Evolutionary conservation across 805 yeast genomes (phyloP), one percentile per base, ranked within the genome.

Genomic region (Blastobotrys attinorum): DNA sequence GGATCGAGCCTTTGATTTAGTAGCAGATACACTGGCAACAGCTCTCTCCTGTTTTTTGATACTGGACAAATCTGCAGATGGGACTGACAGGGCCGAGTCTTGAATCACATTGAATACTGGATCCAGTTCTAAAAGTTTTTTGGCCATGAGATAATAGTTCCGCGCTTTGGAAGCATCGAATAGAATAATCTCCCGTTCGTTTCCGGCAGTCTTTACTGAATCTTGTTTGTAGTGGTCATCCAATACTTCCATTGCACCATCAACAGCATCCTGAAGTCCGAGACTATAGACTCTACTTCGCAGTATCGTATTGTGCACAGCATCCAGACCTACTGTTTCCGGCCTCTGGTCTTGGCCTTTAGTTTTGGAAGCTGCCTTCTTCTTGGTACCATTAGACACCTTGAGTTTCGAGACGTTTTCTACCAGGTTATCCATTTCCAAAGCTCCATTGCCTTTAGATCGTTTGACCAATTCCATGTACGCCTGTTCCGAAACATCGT

Each of bases 61-160:
- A 25, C 10, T 31, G 36, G 55, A 43, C 32, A 50, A 51, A 20
- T n/a, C 23, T 34, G 53, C 54, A 2, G 72, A 63, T 0, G 79
- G 77, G 7, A 71, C 56, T 0, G 75, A 67, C 43, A 73, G 56
- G 0, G 73, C 76, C 0, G 79, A 72, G 31, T 76, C 80, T 39
- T 65, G 71, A 35, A 75, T 49, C 4, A 70, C 67, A 3, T 73
- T 69, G 37, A 71, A 66, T 25, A 72, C 67, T 0, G 82, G 79
- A 53, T 76, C 79, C 15, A 49, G 48, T 21, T 38, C 39, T 18
- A 61, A 48, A n/a, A 47, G 10, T 13, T 42, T 15, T 21, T 31
- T 37, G 3, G 61, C 61, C 15, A 35, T 31, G 6, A 46, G 31
- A 41, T 47, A 54, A 4, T 43, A 38, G 21, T 38, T 38, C 21